Evolutionary conservation across 2,329 filamentous ascomycete genomes (phyloP), one percentile per base, ranked within the genome.

Genomic region (Pseudogymnoascus sp.): DNA sequence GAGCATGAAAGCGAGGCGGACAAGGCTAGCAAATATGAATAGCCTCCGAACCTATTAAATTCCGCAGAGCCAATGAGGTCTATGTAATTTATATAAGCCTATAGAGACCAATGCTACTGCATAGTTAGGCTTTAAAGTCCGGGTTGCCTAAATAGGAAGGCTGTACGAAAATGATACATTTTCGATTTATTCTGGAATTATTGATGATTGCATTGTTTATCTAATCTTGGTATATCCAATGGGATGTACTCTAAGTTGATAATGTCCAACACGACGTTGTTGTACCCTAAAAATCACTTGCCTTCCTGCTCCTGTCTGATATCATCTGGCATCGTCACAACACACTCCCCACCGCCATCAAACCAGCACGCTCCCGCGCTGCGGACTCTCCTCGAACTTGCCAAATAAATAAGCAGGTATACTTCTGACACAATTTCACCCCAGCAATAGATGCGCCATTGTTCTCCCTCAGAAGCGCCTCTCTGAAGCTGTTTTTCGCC

Each of bases 401-500:
- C 88, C 12, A 91, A 74, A 70, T 89, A 93, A 0, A 96, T 73
- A 38, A 92, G 71, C 3, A 94, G 73, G 71, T 91, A 96, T 35
- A 90, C 79, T 68, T 95, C 87, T 60, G 84, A 80, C 0, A 84
- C 83, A 0, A 90, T 76, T 64, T 87, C 82, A 0, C 89, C 91
- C 86, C 89, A 96, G 69, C 89, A 90, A 70, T 89, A 94, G 1
- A 93, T 72, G 61, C 77, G 75, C 9, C 69, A 72, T 35, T 65
- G 63, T 7, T 66, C 64, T 58, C 22, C 47, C 33, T 50, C 25
- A 18, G 35, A 22, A 20, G n/a, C 53, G 5, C 3, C 8, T 12
- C 18, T 43, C 39, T 35, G 12, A 33, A 25, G 12, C 5, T 30
- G 35, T 18, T 25, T 12, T 37, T 25, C 33, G 18, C 12, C 33